A percentile compares a stretch with the other conserved stretches of the same genome.
Evolutionary conservation across 2,329 filamentous ascomycete species (phyloP).

Genomic region (Cryphonectria nitschkei): DNA sequence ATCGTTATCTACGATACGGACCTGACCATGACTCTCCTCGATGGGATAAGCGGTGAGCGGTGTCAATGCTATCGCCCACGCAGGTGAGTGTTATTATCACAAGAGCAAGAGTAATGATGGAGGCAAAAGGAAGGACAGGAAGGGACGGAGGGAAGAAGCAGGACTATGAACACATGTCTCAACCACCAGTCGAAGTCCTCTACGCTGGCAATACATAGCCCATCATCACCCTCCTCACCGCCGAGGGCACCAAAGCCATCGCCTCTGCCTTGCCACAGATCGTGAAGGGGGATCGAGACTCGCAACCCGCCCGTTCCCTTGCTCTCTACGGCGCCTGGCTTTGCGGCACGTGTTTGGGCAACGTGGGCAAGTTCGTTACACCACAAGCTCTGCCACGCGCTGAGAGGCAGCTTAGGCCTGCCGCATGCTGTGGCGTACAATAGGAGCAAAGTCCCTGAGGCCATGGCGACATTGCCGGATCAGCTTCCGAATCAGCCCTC

Average conservation of each 20-base stretch:
- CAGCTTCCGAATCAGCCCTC: no score
- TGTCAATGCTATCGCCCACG: slow-evolving; percentile 68
- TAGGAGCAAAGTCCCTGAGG: slow-evolving; percentile 55
- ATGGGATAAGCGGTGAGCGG: slow-evolving; percentile 59
- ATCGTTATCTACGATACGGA: slow-evolving; percentile 69
- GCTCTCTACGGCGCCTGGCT: slow-evolving; percentile 69
- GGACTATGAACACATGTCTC: not conserved
- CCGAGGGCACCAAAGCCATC: slow-evolving; percentile 59
- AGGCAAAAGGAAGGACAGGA: not conserved
- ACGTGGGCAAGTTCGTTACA: slow-evolving; percentile 65
- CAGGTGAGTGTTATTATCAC: slow-evolving; percentile 42
- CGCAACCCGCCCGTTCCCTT: slow-evolving; percentile 49
- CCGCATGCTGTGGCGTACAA: slow-evolving; percentile 68
- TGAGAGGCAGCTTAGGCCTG: slow-evolving; percentile 66
- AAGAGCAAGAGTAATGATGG: no score
- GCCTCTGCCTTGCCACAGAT: slow-evolving; percentile 57
- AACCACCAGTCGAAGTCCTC: slow-evolving; percentile 57
- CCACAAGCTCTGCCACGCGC: slow-evolving; percentile 69
- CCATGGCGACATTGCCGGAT: slow-evolving; percentile 55
- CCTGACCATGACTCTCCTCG: slow-evolving; percentile 62
- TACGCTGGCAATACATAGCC: slow-evolving; percentile 66
- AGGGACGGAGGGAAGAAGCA: not conserved
- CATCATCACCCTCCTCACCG: slow-evolving; percentile 59
- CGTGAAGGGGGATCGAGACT: slow-evolving; percentile 47
- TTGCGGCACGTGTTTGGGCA: slow-evolving; percentile 63